Conservation (phyloP, 202 grass and related monocot species). For the Setaria viridis region DNA sequence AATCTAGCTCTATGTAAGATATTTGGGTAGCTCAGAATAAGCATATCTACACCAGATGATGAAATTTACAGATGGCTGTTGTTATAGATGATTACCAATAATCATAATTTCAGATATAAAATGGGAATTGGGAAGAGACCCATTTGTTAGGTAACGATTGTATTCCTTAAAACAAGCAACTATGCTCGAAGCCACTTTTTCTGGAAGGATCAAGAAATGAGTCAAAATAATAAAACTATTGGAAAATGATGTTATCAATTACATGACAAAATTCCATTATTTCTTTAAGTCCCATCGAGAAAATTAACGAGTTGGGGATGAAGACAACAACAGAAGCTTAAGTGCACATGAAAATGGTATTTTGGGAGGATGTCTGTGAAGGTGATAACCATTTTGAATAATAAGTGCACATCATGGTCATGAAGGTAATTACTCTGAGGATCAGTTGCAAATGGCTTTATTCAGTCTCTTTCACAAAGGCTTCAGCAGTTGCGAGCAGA, state of each 20-base stretch:
- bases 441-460: constrained; percentile 47
- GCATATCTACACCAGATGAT: background rate
- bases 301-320: background rate
- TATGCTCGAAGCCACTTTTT: background rate
- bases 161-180: background rate
- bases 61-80: no score
- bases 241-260: background rate
- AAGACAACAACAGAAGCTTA: background rate
- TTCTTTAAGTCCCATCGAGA: background rate
- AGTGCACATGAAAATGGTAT: background rate
- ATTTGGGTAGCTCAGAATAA: background rate
- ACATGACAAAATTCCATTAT: background rate
- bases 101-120: background rate
- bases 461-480: constrained; percentile 48
- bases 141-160: background rate
- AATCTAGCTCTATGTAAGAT: background rate
- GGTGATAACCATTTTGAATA: no score
- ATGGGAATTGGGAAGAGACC: background rate
- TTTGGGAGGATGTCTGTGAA: background rate
- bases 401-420: no score
- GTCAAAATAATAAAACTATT: background rate
- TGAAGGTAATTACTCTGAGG: constrained; percentile 50
- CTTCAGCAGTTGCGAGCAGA: constrained; percentile 52
- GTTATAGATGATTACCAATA: no score
- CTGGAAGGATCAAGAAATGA: background rate